A percentile compares a stretch with the other conserved stretches of the same genome.
These are phyloP conservation scores for Chimonanthus salicifolius DNA, from an alignment of 164 flowering plant species.

Conservation along the genomic window DNA sequence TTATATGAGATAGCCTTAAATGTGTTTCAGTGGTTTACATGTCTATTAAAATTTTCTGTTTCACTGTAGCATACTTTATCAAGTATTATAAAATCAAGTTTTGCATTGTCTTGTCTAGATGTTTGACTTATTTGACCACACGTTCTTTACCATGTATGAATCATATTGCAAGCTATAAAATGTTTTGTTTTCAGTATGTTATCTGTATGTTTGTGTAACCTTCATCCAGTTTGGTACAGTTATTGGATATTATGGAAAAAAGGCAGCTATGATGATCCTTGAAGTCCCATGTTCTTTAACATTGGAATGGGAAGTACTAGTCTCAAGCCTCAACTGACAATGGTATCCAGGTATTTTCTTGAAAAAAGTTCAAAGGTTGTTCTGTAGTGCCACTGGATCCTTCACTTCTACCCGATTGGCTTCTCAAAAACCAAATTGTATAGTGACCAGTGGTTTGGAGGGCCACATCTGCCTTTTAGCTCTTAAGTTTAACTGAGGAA, in stretches of 20 bases:
- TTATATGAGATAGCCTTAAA: background rate
- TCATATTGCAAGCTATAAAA: background rate
- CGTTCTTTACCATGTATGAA: too few relatives aligned
- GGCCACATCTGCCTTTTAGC: background rate
- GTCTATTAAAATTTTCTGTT: background rate
- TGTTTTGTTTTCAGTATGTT: background rate
- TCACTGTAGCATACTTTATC: background rate
- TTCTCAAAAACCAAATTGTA: background rate
- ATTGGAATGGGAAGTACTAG: background rate
- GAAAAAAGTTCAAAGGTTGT: background rate
- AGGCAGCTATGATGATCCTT: background rate
- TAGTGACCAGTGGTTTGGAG: background rate
- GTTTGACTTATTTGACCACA: background rate
- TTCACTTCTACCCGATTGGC: background rate
- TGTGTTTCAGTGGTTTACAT: background rate
- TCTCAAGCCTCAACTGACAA: background rate
- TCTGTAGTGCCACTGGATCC: background rate
- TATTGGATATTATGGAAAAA: background rate
- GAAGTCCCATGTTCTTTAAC: background rate
- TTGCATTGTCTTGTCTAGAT: background rate
- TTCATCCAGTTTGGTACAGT: background rate
- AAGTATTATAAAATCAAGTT: background rate
- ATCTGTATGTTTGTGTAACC: background rate
- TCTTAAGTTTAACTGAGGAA: too few relatives aligned
- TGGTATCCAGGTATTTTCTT: background rate